Conservation (phyloP, 768 basidiomycete species). For the Sporobolomyces pararoseus region DNA sequence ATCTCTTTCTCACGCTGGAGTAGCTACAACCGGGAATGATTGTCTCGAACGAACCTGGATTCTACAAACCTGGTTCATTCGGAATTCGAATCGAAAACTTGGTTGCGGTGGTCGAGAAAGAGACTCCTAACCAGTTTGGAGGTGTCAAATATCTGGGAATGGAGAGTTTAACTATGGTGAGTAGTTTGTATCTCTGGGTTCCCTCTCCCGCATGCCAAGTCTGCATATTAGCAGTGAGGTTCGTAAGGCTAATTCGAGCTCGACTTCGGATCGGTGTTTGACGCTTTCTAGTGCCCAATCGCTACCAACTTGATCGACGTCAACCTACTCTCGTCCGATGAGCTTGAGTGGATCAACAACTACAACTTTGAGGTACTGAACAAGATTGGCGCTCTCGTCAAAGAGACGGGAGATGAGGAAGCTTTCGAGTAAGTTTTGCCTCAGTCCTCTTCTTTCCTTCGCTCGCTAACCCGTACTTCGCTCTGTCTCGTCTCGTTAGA, state of each 20-base stretch:
- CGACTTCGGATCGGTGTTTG: no score
- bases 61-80: conserved; percentile 66
- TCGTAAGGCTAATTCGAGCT: no score
- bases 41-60: conserved; percentile 62
- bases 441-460: not conserved
- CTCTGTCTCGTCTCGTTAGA: not conserved
- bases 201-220: no score
- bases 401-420: conserved; percentile 55
- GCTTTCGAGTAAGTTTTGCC: conserved; percentile 48
- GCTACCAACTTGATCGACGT: conserved; percentile 74
- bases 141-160: conserved; percentile 77
- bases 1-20: not conserved
- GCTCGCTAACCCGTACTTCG: not conserved
- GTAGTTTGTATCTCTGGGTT: conserved; percentile 45
- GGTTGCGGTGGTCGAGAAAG: conserved; percentile 58
- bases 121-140: conserved; percentile 74
- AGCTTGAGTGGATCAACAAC: conserved; percentile 73
- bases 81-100: conserved; percentile 93
- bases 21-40: conserved; percentile 80
- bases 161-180: conserved; percentile 81
- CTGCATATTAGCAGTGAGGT: no score
- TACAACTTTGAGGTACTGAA: conserved; percentile 74
- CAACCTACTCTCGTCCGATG: conserved; percentile 61
- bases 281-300: conserved; percentile 82
- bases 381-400: conserved; percentile 69